These are phyloP conservation scores for Russula vinacea DNA, from an alignment of 768 basidiomycete genomes.

Conservation along the genomic window DNA sequence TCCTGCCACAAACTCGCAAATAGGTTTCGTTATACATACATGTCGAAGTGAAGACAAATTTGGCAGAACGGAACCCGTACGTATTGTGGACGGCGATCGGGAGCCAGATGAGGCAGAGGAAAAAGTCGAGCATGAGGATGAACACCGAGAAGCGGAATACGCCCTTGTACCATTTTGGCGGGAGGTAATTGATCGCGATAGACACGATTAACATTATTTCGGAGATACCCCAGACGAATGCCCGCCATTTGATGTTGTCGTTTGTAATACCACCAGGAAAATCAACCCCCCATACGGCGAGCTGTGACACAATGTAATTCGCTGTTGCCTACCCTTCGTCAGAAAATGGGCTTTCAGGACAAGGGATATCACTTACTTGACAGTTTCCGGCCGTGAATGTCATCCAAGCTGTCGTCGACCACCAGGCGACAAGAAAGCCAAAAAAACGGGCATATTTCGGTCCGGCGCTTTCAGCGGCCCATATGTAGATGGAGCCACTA, in stretches of 20 bases:
- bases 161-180: constrained; percentile 66
- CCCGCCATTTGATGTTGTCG: constrained; percentile 79
- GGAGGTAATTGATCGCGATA: constrained; percentile 82
- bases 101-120: constrained; percentile 87
- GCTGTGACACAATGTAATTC: constrained; percentile 84
- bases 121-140: constrained; percentile 81
- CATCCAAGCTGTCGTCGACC: constrained; percentile 95
- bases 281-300: constrained; percentile 73
- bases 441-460: constrained; percentile 82
- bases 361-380: constrained; percentile 49
- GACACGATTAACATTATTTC: constrained; percentile 68
- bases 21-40: constrained; percentile 45
- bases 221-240: constrained; percentile 78
- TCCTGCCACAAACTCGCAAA: background rate
- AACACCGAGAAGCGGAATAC: constrained; percentile 75
- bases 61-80: constrained; percentile 82
- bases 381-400: constrained; percentile 88
- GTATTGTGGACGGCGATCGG: constrained; percentile 87
- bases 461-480: constrained; percentile 92
- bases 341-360: background rate
- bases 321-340: constrained; percentile 61
- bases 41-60: constrained; percentile 78
- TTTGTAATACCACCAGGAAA: constrained; percentile 77
- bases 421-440: constrained; percentile 90
- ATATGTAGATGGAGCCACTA: constrained; percentile 91